Evolutionary conservation across 2,329 filamentous ascomycete species (phyloP).

Genomic region (Calonectria hawksworthii): DNA sequence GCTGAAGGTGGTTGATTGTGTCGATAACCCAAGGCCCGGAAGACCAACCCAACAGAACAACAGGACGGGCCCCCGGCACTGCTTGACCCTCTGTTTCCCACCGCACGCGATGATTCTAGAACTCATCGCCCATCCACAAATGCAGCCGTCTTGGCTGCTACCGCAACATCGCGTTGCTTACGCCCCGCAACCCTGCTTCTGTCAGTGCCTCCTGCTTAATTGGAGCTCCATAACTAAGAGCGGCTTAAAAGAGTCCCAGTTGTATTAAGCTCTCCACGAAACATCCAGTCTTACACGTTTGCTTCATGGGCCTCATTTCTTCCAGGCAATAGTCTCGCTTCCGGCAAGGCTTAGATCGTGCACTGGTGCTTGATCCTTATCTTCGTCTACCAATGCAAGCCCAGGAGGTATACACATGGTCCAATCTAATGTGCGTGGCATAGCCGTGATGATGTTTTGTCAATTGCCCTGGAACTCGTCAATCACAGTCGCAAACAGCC

Average conservation of each 20-base stretch:
- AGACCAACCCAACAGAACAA: not conserved
- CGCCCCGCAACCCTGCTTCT: not conserved
- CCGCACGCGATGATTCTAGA: not conserved
- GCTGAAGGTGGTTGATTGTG: not conserved
- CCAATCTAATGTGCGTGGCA: not conserved
- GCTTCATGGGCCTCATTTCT: slow-evolving; percentile 17
- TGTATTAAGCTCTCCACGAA: not conserved
- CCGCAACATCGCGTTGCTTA: slow-evolving; percentile 11
- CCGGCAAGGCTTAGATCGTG: slow-evolving; percentile 1
- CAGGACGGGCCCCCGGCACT: not conserved
- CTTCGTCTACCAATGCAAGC: slow-evolving; percentile 9
- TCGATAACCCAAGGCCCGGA: not conserved
- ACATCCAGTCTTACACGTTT: not conserved
- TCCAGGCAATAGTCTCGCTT: not conserved
- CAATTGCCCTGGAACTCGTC: not conserved
- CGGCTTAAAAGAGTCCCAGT: not conserved
- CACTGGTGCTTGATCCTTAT: not conserved
- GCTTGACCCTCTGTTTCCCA: not conserved
- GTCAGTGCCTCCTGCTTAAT: slow-evolving; percentile 3
- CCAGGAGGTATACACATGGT: slow-evolving; percentile 7
- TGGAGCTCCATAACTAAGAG: slow-evolving; percentile 4
- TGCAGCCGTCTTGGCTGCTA: slow-evolving; percentile 4
- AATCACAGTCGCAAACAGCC: not conserved
- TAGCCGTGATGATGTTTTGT: not conserved
- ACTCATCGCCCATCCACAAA: not conserved